Percentiles rank a stretch among this genome's conserved stretches.
Conservation (phyloP, 2,329 filamentous ascomycete genomes). For the Cryphonectria radicalis region DNA sequence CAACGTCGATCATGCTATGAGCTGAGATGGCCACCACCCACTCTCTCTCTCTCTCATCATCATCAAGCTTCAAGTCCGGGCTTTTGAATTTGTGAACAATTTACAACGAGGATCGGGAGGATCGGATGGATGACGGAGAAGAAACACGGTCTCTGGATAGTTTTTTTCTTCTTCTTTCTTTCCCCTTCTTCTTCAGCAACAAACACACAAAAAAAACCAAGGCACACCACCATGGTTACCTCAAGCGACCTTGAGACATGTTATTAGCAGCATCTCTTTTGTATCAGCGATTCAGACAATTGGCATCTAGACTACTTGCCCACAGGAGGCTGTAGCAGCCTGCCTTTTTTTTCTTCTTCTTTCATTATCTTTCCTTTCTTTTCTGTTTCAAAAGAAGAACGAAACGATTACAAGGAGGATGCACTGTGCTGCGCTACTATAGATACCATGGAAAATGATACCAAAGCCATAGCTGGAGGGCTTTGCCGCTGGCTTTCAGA, state of each 20-base stretch:
- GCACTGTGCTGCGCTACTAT: neutral
- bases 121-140: neutral
- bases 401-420: neutral
- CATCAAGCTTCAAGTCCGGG: neutral
- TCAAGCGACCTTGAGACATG: neutral
- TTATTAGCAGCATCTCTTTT: neutral
- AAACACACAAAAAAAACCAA: neutral
- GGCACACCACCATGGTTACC: neutral
- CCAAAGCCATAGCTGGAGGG: neutral
- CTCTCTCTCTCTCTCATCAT: neutral
- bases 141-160: neutral
- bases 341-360: neutral
- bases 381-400: neutral
- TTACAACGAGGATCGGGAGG: neutral
- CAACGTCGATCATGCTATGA: neutral
- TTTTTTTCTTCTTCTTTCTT: neutral
- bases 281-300: slow-evolving; percentile 5
- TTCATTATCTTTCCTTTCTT: no score
- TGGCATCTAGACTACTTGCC: neutral
- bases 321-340: neutral
- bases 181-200: neutral
- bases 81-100: neutral
- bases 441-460: neutral
- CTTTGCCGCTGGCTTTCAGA: neutral
- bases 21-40: neutral